Evolutionary conservation across 2,329 filamentous ascomycete species (phyloP).

Genomic region (Diplodia seriata): DNA sequence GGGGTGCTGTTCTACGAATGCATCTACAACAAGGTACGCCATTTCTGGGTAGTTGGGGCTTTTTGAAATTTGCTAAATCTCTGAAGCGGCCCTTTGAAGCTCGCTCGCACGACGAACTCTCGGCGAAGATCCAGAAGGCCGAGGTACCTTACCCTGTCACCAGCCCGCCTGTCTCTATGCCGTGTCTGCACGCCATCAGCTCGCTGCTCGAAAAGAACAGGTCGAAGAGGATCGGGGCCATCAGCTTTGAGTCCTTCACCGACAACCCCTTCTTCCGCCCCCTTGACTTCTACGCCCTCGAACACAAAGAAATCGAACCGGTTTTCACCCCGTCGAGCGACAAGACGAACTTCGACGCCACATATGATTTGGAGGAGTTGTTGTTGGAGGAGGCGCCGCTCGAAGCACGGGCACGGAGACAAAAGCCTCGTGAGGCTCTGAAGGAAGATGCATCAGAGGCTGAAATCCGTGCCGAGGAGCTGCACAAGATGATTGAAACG

Average conservation of each 20-base stretch:
- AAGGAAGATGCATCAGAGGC: conserved; percentile 94
- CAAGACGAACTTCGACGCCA: conserved; percentile 99
- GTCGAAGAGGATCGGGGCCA: conserved; percentile 80
- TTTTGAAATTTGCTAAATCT: conserved; percentile 4
- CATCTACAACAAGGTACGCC: conserved; percentile 91
- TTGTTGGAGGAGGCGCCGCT: conserved; percentile 92
- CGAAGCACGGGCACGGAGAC: conserved; percentile 87
- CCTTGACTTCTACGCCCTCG: conserved; percentile 83
- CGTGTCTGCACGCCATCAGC: conserved; percentile 87
- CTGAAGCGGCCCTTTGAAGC: conserved; percentile 88
- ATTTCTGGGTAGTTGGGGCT: not conserved
- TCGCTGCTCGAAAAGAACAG: conserved; percentile 82
- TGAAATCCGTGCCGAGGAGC: conserved; percentile 91
- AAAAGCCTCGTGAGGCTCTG: conserved; percentile 89
- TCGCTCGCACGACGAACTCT: conserved; percentile 80
- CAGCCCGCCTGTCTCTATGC: conserved; percentile 84
- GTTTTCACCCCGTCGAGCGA: conserved; percentile 93
- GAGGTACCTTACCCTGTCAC: conserved; percentile 91
- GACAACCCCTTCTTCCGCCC: conserved; percentile 87
- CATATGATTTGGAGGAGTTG: conserved; percentile 94
- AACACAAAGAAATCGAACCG: conserved; percentile 86
- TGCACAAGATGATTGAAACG: conserved; percentile 91
- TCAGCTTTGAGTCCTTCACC: conserved; percentile 81
- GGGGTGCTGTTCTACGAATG: conserved; percentile 99
- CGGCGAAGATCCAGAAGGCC: conserved; percentile 79